A percentile compares a stretch with the other conserved stretches of the same genome.
phyloP scores from a whole-genome alignment of 257 asterid genomes.

The Przewalskia tangutica region DNA sequence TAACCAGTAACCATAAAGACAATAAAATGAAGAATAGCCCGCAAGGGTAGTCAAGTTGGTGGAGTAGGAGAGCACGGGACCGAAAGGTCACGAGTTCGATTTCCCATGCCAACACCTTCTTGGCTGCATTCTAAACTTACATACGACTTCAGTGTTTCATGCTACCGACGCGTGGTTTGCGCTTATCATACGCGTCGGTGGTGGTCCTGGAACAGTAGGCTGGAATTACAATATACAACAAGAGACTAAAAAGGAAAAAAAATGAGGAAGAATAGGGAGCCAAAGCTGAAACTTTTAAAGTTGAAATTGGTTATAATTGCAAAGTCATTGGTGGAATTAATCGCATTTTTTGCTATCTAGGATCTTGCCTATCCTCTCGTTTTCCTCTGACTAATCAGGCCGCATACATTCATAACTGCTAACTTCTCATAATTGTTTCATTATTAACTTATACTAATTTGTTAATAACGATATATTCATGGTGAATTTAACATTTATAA shows the following conservation, averaged over 20 bases:
- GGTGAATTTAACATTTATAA: background rate
- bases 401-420: background rate
- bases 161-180: too few species aligned
- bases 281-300: conserved; percentile 2
- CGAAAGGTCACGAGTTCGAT: too few species aligned
- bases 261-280: background rate
- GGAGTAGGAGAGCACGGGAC: too few species aligned
- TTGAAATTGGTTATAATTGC: background rate
- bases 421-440: background rate
- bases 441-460: background rate
- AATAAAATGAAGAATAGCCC: background rate
- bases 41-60: too few species aligned
- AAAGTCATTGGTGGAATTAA: background rate
- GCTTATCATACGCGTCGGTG: too few species aligned
- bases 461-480: too few species aligned
- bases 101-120: too few species aligned
- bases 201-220: background rate
- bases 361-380: conserved; percentile 7
- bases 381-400: background rate
- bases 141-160: too few species aligned
- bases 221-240: background rate
- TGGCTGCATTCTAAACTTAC: too few species aligned
- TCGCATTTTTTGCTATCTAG: conserved; percentile 4
- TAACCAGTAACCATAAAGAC: background rate
- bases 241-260: background rate